Percentiles rank a stretch among this genome's conserved stretches.
These are phyloP conservation scores for Dacryopinax spathularia DNA, from an alignment of 768 basidiomycete genomes.

Conservation along the genomic window DNA sequence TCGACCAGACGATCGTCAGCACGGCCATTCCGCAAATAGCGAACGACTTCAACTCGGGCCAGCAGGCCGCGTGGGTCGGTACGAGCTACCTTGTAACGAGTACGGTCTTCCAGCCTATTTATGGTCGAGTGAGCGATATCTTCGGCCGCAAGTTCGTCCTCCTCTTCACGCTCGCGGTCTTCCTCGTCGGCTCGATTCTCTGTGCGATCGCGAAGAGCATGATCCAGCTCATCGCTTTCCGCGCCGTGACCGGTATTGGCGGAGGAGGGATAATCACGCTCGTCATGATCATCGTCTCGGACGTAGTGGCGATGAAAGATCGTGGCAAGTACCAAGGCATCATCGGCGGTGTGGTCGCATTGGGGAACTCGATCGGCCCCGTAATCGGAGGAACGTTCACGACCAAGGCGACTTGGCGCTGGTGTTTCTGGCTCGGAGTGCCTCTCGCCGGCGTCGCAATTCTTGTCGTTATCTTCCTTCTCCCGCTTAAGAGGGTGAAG, in stretches of 20 bases:
- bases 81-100: conserved; percentile 57
- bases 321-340: conserved; percentile 69
- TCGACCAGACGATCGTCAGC: conserved; percentile 61
- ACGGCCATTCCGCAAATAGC: conserved; percentile 64
- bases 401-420: conserved; percentile 50
- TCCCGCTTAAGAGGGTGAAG: conserved; percentile 55
- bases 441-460: conserved; percentile 44
- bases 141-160: conserved; percentile 43
- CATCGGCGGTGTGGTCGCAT: conserved; percentile 43
- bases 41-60: conserved; percentile 46
- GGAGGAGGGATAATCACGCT: conserved; percentile 59
- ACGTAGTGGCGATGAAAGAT: conserved; percentile 55
- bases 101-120: conserved; percentile 43
- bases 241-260: conserved; percentile 54
- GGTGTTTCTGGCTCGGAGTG: conserved; percentile 65
- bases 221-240: conserved; percentile 51
- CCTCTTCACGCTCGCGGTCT: conserved; percentile 43
- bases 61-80: conserved; percentile 55
- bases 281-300: conserved; percentile 56
- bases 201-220: conserved; percentile 55
- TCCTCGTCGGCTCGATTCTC: conserved; percentile 49
- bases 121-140: conserved; percentile 20
- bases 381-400: conserved; percentile 52
- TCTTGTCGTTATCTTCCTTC: conserved; percentile 41
- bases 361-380: conserved; percentile 54